phyloP scores from a whole-genome alignment of 2,329 filamentous ascomycete genomes.

The Cladobotryum protrusum region DNA sequence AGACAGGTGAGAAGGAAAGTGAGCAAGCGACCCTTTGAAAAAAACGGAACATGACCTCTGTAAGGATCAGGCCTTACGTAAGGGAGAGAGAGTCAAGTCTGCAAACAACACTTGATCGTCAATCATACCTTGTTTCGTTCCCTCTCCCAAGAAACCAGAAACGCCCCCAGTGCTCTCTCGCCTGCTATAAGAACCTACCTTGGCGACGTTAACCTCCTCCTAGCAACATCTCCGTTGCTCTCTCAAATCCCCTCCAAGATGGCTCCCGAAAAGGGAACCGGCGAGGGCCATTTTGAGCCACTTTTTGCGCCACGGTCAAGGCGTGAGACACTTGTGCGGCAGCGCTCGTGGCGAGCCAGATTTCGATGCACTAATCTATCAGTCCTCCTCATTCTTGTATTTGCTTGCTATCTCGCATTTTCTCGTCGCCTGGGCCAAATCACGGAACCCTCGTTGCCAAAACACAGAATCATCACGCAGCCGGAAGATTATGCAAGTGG shows the following conservation, averaged over 20 bases:
- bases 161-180: too few species aligned
- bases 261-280: neutral
- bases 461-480: neutral
- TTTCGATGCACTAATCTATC: conserved; percentile 3
- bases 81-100: too few species aligned
- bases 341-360: neutral
- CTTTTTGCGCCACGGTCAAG: neutral
- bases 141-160: too few species aligned
- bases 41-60: too few species aligned
- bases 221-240: neutral
- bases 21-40: too few species aligned
- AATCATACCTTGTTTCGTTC: too few species aligned
- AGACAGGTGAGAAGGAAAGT: too few species aligned
- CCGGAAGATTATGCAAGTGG: neutral
- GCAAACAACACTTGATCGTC: too few species aligned
- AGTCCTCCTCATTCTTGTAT: conserved; percentile 12
- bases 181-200: neutral
- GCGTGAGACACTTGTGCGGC: neutral
- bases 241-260: neutral
- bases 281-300: neutral
- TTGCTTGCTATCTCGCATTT: conserved; percentile 12
- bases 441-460: neutral
- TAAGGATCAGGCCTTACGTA: too few species aligned
- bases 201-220: neutral
- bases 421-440: conserved; percentile 1